Base-by-base conservation (phyloP, 2,329 filamentous ascomycete genomes). In the Fusarium tricinctum region DNA sequence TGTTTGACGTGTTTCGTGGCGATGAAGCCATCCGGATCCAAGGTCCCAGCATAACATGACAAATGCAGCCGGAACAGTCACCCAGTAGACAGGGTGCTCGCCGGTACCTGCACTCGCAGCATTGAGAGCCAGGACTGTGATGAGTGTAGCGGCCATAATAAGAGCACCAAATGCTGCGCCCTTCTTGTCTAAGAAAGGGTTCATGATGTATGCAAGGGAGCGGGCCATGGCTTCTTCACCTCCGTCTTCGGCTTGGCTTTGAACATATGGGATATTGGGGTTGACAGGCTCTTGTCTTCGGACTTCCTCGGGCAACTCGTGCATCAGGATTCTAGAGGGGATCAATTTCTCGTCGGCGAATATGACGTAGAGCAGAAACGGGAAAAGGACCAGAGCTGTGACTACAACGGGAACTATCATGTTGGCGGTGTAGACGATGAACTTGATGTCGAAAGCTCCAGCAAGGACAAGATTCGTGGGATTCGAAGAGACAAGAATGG, bases 401-500 rank as follows among this genome's bases (percentile, higher is more conserved):
- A 86, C 80, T 22, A 92, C 78, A 2, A 91, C 89, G 0, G 91
- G 91, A 0, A 93, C 89, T 19, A 93, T 89, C 85, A 93, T 91
- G 73, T 93, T 92, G n/a, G 89, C 90, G 0, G 90, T 92, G 73
- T 93, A 93, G 40, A 86, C 82, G 73, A 93, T 87, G 76, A 93
- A 93, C 50, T 85, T 90, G 79, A 93, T 89, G 5, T 86, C 73
- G 73, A 93, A 93, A 3, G 91, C 91, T 6, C 91, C 90, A 0
- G 91, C 90, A 0, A 93, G 83, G 1, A 93, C 91, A 9, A 93
- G 84, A 56, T 93, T 93, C 4, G 91, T 93, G 0, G 91, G 91
- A 62, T 93, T 93, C 0, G 91, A 93, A 0, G 91, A 93, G 12
- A 94, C 91, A 14, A 94, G 81, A 23, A 93, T 91, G 1, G 91